Conservation (phyloP, 257 asterid species). For the Scutellaria minor region DNA sequence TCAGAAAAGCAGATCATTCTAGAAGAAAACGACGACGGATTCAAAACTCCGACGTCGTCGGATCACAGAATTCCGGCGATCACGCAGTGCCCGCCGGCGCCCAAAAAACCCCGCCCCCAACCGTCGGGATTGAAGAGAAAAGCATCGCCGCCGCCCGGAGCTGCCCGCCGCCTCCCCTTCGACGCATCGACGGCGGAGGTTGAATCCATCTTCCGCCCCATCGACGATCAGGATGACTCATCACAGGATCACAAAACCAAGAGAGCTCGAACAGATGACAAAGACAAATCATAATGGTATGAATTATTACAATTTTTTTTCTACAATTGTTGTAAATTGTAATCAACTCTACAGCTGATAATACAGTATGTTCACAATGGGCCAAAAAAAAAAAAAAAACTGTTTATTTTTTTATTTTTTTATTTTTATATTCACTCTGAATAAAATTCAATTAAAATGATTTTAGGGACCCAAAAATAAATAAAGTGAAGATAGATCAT, state of each 20-base stretch:
- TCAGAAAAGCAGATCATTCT: neutral
- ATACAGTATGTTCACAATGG: too few species aligned
- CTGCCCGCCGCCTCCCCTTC: conserved; percentile 35
- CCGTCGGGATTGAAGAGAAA: conserved; percentile 44
- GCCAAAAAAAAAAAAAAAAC: too few species aligned
- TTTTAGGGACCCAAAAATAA: neutral
- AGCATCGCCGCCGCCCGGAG: conserved; percentile 33
- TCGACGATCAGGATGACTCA: conserved; percentile 27
- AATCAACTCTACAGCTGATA: too few species aligned
- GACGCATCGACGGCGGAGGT: conserved; percentile 43
- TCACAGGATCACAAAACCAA: conserved; percentile 37
- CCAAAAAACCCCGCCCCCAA: conserved; percentile 46
- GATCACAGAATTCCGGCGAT: conserved; percentile 57
- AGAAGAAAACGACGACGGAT: conserved; percentile 59
- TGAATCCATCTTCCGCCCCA: conserved; percentile 43
- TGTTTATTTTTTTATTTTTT: too few species aligned
- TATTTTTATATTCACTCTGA: neutral
- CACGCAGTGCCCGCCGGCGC: conserved; percentile 76
- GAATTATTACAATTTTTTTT: too few species aligned
- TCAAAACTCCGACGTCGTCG: conserved; percentile 65
- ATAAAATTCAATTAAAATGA: neutral
- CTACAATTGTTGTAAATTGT: too few species aligned
- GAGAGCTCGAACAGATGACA: conserved; percentile 49
- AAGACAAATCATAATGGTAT: conserved; percentile 23
- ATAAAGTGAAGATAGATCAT: neutral